These are phyloP conservation scores for Botrytis tulipae DNA, from an alignment of 2,329 filamentous ascomycete genomes.

Conservation along the genomic window DNA sequence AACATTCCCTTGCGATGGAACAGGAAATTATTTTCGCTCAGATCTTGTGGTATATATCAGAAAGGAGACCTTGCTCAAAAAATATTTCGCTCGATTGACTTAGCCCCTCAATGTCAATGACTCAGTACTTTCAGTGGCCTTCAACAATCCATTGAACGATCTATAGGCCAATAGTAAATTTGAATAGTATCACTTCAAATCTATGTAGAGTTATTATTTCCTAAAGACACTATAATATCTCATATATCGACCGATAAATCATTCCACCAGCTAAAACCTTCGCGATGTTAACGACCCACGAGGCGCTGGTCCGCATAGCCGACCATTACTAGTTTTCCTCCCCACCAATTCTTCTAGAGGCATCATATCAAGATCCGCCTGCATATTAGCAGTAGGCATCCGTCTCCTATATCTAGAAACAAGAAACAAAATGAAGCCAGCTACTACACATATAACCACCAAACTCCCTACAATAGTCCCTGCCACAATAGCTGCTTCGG, in stretches of 20 bases:
- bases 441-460: background rate
- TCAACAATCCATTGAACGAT: background rate
- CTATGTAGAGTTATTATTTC: background rate
- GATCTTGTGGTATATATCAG: background rate
- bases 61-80: background rate
- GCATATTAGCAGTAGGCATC: background rate
- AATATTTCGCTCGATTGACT: background rate
- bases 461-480: constrained; percentile 3
- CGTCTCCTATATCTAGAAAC: background rate
- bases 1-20: background rate
- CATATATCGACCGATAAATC: background rate
- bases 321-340: constrained; percentile 38
- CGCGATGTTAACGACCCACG: background rate
- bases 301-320: background rate
- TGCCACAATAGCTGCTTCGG: background rate
- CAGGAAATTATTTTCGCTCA: background rate
- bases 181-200: background rate
- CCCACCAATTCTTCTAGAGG: constrained; percentile 40
- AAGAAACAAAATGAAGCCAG: background rate
- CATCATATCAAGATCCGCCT: constrained; percentile 28
- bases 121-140: background rate
- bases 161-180: too few species aligned
- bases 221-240: too few species aligned
- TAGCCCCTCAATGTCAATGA: background rate
- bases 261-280: background rate